Evolutionary conservation across 345 rosid species (phyloP), one percentile per base, ranked within the genome.

Genomic region (Salix viminalis): DNA sequence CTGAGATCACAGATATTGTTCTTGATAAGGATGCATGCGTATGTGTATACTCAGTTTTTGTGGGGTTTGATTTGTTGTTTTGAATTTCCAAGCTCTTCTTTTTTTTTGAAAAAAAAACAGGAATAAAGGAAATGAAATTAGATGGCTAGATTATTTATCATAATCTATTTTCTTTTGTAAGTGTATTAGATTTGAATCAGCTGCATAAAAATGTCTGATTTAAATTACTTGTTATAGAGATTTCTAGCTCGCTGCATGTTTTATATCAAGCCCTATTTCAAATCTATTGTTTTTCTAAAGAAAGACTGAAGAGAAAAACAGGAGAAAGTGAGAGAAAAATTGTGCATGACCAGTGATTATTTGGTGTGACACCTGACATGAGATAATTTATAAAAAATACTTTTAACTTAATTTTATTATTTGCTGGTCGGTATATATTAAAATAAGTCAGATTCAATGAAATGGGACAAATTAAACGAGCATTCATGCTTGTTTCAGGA

Each of bases 401-500:
- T 10, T 41, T 9, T 9, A 11, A 10, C 44, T 41, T 11, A 41
- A 2, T 11, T 41, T 7, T 39, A 39, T 39, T 39, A 41, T 41
- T 41, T 41, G 44, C 9, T 41, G 10, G 44, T 41, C 44, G 2
- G 44, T 9, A 41, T 41, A 30, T 9, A 9, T 41, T 10, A 41
- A 41, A 41, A 19, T 4, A 19, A 7, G 15, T 21, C 10, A 37
- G 10, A 21, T 58, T 52, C 56, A 12, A 21, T 46, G 0, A 4
- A 1, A 56, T 9, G 10, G n/a, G 19, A 73, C 5, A 73, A 30
- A 30, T 42, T 42, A 73, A 2, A 10, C 42, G 39, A 66, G 68
- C 32, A 39, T 78, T 71, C 12, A 11, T 8, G 15, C 30, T 32
- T 23, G 16, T 42, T 37, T 4, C 62, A 94, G 98, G 97, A 94